Base-by-base conservation (phyloP, 2,329 filamentous ascomycete genomes). In the Claviceps digitariae region DNA sequence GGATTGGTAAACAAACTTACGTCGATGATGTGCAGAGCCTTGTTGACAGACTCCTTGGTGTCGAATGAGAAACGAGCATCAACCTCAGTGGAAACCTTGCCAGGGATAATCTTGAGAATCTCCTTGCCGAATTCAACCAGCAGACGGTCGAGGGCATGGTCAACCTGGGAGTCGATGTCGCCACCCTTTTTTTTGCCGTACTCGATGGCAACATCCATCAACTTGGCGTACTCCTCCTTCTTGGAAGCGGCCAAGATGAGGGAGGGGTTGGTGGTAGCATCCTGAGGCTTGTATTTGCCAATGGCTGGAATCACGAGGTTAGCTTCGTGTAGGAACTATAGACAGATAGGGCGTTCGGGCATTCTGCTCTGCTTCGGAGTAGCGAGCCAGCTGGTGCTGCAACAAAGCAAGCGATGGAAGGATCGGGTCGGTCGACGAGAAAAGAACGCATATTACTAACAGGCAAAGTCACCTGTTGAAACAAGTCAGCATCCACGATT, bases 251-350 rank as follows among this genome's bases (percentile, higher is more conserved):
- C 91, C 69, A 98, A 86, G 74, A 98, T 97, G 71, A 98, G 81
- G 59, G 93, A 97, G 56, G 93, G 93, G 84, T 98, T 98, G 78
- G 93, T 98, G 72, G 93, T 98, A 68, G 93, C 93, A 87, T 98
- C 93, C 81, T 98, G 90, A 61, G 93, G 93, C 84, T 95, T 95
- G 84, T 98, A 98, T 80, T 97, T 96, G 79, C 80, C 90, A 72
- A 98, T 98, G 73, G 90, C 90, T 83, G 75, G 75, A 17, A 71
- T 62, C 73, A 72, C 47, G 38, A n/a, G 3, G 60, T 67, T 20
- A 67, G 64, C 57, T 57, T 59, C 25, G 47, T 31, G 2, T 21
- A 41, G 51, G 23, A 6, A 41, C 38, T 23, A 8, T 21, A 3
- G 4, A 25, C 23, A n/a, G 27, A 25, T 27, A 15, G 36, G 21